Percentiles rank a stretch among this genome's conserved stretches.
phyloP scores from a whole-genome alignment of 225 moss, liverwort and hornwort species.

The Bryoerythrophyllum caledonicum region DNA sequence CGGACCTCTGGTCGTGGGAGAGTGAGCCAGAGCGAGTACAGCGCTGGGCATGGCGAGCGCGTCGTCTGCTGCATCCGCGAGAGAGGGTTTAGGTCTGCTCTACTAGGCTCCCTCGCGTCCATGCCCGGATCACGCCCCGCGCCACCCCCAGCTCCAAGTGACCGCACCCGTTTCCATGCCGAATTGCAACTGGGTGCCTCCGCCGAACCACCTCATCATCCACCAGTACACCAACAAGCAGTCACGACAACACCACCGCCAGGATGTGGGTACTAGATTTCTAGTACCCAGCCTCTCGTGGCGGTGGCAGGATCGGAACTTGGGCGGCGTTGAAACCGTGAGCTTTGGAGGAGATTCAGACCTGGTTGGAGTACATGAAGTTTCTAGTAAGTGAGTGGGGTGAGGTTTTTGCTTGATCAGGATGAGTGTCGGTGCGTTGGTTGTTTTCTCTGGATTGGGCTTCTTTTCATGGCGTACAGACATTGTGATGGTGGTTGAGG shows the following conservation, averaged over 20 bases:
- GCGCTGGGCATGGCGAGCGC: not conserved
- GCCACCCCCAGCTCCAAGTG: not conserved
- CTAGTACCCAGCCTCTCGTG: too few relatives aligned
- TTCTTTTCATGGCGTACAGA: not conserved
- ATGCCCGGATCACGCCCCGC: not conserved
- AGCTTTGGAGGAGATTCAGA: too few relatives aligned
- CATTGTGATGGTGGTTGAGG: not conserved
- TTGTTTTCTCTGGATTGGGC: not conserved
- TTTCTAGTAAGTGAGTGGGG: too few relatives aligned
- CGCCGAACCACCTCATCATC: too few relatives aligned
- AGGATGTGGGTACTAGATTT: too few relatives aligned
- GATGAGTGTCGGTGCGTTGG: not conserved
- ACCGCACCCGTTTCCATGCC: conserved; percentile 9
- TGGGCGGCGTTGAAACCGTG: too few relatives aligned
- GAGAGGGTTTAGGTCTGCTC: conserved; percentile 26
- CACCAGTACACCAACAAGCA: not conserved
- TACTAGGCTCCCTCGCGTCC: too few relatives aligned
- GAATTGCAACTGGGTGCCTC: conserved; percentile 15
- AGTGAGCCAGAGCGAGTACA: not conserved
- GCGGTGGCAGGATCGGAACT: too few relatives aligned
- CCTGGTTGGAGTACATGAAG: too few relatives aligned
- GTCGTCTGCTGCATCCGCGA: not conserved
- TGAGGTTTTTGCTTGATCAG: too few relatives aligned
- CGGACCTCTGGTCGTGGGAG: not conserved
- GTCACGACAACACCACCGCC: not conserved